phyloP scores from a whole-genome alignment of 768 basidiomycete genomes.

The Boletus pseudo-olivaceus region DNA sequence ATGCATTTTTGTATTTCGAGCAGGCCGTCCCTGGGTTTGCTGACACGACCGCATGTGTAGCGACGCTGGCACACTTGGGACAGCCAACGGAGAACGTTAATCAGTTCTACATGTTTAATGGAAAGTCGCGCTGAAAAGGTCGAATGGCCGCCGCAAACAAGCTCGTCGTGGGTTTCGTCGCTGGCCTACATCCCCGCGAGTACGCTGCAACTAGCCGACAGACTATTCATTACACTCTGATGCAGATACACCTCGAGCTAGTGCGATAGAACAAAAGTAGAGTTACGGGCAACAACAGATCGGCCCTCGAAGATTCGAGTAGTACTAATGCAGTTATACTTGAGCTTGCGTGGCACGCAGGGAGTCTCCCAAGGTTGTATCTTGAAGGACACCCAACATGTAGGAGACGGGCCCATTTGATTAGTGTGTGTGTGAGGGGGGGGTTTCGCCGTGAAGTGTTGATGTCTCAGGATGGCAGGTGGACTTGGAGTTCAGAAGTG shows the following conservation, averaged over 20 bases:
- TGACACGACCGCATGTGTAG: background rate
- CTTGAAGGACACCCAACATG: background rate
- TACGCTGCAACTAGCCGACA: background rate
- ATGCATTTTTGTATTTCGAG: background rate
- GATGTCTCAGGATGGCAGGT: constrained; percentile 23
- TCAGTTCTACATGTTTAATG: background rate
- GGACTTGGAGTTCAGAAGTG: constrained; percentile 8
- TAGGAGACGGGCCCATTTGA: no score
- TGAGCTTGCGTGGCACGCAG: background rate
- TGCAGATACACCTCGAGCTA: background rate
- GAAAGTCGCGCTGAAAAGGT: background rate
- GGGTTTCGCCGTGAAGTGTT: constrained; percentile 2
- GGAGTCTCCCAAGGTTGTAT: background rate
- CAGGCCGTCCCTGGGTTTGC: background rate
- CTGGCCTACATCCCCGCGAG: background rate
- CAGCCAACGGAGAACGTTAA: background rate
- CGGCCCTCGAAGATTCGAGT: background rate
- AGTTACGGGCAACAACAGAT: background rate
- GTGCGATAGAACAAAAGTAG: background rate
- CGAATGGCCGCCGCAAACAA: background rate
- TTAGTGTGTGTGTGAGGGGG: background rate
- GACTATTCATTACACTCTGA: background rate
- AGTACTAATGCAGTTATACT: background rate
- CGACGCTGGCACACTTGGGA: background rate
- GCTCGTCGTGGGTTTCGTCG: background rate